Conservation (phyloP, 2,329 filamentous ascomycete species). For the Boeremia lycopersici region DNA sequence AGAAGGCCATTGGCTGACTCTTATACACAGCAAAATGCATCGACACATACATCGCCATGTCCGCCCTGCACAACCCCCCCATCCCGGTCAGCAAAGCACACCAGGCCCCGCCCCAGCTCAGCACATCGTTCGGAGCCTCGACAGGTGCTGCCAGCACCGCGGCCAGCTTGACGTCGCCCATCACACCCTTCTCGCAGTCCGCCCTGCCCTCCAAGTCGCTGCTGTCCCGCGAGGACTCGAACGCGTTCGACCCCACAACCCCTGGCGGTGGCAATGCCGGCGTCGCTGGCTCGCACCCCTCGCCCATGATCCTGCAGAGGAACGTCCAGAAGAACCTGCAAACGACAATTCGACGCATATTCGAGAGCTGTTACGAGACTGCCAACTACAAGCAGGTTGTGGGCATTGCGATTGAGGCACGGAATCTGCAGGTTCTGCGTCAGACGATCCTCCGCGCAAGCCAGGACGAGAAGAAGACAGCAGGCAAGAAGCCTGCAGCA, state of each 20-base stretch:
- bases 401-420: conserved; percentile 93
- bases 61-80: conserved; percentile 64
- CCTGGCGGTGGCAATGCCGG: conserved; percentile 63
- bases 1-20: conserved; percentile 20
- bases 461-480: conserved; percentile 78
- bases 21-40: conserved; percentile 76
- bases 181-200: conserved; percentile 93
- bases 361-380: conserved; percentile 84
- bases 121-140: conserved; percentile 75
- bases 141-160: conserved; percentile 70
- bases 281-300: conserved; percentile 60
- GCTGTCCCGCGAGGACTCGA: conserved; percentile 78
- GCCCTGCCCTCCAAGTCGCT: conserved; percentile 92
- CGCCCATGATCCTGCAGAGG: conserved; percentile 70
- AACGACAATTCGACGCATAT: conserved; percentile 83
- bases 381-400: conserved; percentile 94
- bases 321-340: conserved; percentile 81
- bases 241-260: conserved; percentile 63
- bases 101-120: conserved; percentile 69
- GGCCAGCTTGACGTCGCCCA: conserved; percentile 77
- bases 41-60: conserved; percentile 92
- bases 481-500: conserved; percentile 63
- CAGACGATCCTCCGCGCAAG: conserved; percentile 88
- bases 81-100: conserved; percentile 55
- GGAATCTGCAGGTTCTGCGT: conserved; percentile 85